Base-by-base conservation (phyloP, 805 yeast genomes). In the Hanseniaspora pseudoguilliermondii region DNA sequence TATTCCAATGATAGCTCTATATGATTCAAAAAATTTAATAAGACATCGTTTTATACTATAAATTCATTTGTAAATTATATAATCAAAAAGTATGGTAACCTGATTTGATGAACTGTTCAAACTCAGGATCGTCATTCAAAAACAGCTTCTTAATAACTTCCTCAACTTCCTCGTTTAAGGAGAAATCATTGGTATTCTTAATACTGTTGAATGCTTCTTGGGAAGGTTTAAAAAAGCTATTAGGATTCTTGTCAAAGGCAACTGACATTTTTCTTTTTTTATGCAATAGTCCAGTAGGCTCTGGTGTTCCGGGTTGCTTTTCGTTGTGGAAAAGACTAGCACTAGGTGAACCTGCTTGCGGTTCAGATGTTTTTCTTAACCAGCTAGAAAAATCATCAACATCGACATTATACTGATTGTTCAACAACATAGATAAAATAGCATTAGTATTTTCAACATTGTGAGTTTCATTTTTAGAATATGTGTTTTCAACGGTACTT, bases 121-220 rank as follows among this genome's bases (percentile, higher is more conserved):
- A 46, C 15, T 54, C 52, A n/a, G 52, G 54, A 41, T 56, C 51
- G 36, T 61, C 66, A 20, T 64, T 62, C 25, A 67, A 67, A 42
- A 69, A 69, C 36, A 66, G 57, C 34, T 68, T 69, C 46, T 64
- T 67, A 49, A 69, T 69, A 47, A 68, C 57, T 39, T 65, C 70
- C 44, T 69, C 72, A 44, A 69, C 68, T 54, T 69, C 71, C 49
- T 68, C 66, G 50, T 69, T 66, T 29, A 69, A 60, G 4, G 71
- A 64, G 50, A 69, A 68, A 53, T 69, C 72, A 47, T 67, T 67
- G 1, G 62, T 64, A 57, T 66, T 63, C 41, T 60, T 62, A 34
- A 62, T 59, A 40, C 63, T 67, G 49, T 60, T 61, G 25, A 63
- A 64, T 48, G 35, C 13, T n/a, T 46, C 56, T 39, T 53, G 41